Base-by-base conservation (phyloP, 73 alveolate species). In the Paramecium sonneborni region DNA sequence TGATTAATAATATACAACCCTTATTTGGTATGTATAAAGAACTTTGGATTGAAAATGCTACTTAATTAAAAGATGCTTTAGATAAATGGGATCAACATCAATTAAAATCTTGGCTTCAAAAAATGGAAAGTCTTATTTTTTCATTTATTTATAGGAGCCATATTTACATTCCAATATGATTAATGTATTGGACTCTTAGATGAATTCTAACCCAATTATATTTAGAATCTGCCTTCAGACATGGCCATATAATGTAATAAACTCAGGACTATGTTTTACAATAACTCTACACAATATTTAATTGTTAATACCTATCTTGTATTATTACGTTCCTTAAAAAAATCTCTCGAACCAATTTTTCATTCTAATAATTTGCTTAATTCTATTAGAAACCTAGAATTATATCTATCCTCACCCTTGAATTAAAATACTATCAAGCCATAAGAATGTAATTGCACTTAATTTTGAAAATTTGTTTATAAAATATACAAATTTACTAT, bases 21-120 rank as follows among this genome's bases (percentile, higher is more conserved):
- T 62, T 62, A 62, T 62, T 62, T 62, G 84, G 84, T 32, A 62
- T 62, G 84, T 62, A 62, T 62, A 62, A 62, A 46, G 84, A 62
- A 62, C 44, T 30, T 26, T 62, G 84, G 84, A 62, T 62, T 14
- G 84, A 62, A 62, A 62, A 62, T 24, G 44, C 84, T 11, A 62
- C 84, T 62, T 26, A 62, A 62, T 32, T 62, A 30, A 26, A 32
- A 30, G 84, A 62, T 1, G 44, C 84, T n/a, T 32, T 62, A 20
- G 84, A 62, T n/a, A 62, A 62, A 62, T 62, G 84, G 84, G 84
- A 62, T 62, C 44, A 62, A 9, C 44, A 30, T 62, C 48, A 62
- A 62, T 62, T 62, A 32, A 62, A 62, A 26, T 62, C 39, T 15
- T 62, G 84, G 84, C 44, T 62, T 0, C 44, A 26, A 32, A 62